These are phyloP conservation scores for Gloeostereum incarnatum DNA, from an alignment of 768 basidiomycete species.

Conservation along the genomic window DNA sequence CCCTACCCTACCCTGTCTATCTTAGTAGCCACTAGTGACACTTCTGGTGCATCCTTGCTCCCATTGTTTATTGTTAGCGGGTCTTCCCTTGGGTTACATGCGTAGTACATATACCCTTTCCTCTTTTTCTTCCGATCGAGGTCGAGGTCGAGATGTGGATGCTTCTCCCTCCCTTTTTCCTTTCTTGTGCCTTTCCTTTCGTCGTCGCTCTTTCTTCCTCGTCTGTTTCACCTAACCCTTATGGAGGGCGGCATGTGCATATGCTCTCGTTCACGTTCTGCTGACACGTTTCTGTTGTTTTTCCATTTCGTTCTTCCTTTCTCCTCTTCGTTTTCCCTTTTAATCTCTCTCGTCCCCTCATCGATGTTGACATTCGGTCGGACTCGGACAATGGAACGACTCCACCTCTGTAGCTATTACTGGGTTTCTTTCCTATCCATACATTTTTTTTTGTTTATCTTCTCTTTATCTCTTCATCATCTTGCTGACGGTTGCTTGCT, in stretches of 20 bases:
- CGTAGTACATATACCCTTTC: too few species aligned
- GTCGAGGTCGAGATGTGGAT: background rate
- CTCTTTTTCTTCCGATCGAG: background rate
- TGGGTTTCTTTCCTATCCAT: constrained; percentile 9
- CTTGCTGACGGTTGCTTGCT: too few species aligned
- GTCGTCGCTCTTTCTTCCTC: constrained; percentile 17
- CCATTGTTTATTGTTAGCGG: background rate
- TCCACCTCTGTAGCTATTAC: constrained; percentile 8
- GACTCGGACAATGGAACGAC: constrained; percentile 2
- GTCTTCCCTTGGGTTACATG: too few species aligned
- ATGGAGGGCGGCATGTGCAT: constrained; percentile 10
- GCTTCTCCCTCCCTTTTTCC: background rate
- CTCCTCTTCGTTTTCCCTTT: constrained; percentile 1
- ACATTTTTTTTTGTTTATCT: constrained; percentile 8
- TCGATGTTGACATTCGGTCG: constrained; percentile 12
- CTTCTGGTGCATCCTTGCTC: background rate
- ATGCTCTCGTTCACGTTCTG: constrained; percentile 11
- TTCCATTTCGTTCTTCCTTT: constrained; percentile 1
- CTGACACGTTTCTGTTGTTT: constrained; percentile 4
- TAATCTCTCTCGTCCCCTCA: constrained; percentile 7
- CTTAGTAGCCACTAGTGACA: background rate
- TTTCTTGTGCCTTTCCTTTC: constrained; percentile 12
- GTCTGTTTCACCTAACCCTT: constrained; percentile 8
- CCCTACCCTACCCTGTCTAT: constrained; percentile 10
- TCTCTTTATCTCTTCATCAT: constrained; percentile 8